Evolutionary conservation across 805 yeast genomes (phyloP).

Genomic region (Pichia heedii): DNA sequence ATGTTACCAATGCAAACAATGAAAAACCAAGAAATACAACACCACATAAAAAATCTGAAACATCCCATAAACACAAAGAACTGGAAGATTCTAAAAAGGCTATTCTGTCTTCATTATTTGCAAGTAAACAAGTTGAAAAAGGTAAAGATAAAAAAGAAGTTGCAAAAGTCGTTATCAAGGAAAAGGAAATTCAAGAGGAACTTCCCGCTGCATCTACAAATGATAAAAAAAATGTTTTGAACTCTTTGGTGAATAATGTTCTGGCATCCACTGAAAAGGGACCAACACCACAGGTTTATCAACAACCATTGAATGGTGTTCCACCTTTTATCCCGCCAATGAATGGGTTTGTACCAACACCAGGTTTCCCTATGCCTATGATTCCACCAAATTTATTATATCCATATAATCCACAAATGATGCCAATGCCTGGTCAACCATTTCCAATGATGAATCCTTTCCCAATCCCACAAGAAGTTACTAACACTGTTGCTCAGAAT

Average conservation of each 20-base stretch:
- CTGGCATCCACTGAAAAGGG: background rate
- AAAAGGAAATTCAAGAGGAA: background rate
- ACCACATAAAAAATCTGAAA: conserved; percentile 1
- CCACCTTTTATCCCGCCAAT: background rate
- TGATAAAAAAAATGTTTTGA: conserved; percentile 22
- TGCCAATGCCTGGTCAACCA: background rate
- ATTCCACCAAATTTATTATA: conserved; percentile 2
- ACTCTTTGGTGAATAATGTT: conserved; percentile 10
- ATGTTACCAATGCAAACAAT: no score
- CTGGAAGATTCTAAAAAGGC: conserved; percentile 22
- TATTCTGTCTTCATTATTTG: conserved; percentile 21
- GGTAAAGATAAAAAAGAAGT: conserved; percentile 3
- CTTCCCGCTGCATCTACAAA: background rate
- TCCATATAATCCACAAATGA: conserved; percentile 3
- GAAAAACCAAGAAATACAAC: background rate
- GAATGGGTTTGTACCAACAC: background rate
- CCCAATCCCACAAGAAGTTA: background rate
- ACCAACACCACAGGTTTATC: background rate
- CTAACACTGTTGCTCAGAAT: no score
- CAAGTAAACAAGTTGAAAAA: conserved; percentile 15
- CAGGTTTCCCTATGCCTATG: conserved; percentile 7
- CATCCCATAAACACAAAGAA: background rate
- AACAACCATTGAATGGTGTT: background rate
- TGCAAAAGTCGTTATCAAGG: no score
- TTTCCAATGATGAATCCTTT: background rate